A percentile compares a stretch with the other conserved stretches of the same genome.
Conservation (phyloP, 768 basidiomycete species). For the Chalciporus sphaerocephalus region DNA sequence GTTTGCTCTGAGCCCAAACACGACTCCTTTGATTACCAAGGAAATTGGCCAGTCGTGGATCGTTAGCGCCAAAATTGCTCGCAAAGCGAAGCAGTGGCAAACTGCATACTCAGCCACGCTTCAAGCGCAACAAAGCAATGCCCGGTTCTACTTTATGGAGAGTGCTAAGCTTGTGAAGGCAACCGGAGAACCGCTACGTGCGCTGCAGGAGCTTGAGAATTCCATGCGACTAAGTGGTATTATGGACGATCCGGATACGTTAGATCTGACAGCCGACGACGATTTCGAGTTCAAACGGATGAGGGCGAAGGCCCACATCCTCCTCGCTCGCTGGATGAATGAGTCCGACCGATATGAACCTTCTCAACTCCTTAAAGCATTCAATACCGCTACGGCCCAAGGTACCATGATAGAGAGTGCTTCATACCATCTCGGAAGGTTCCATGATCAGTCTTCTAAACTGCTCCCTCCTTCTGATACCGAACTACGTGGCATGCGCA, state of each 20-base stretch:
- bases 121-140: conserved; percentile 74
- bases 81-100: conserved; percentile 93
- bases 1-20: conserved; percentile 47
- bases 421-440: conserved; percentile 82
- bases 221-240: conserved; percentile 55
- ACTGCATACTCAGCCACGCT: conserved; percentile 95
- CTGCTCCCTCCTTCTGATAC: conserved; percentile 48
- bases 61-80: conserved; percentile 88
- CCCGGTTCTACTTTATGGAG: conserved; percentile 80
- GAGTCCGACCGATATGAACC: conserved; percentile 80
- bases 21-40: conserved; percentile 38
- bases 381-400: conserved; percentile 47
- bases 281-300: conserved; percentile 46
- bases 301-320: conserved; percentile 75
- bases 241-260: conserved; percentile 40
- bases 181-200: conserved; percentile 75
- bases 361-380: conserved; percentile 55
- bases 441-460: conserved; percentile 76
- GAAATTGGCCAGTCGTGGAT: conserved; percentile 88
- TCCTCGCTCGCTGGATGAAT: conserved; percentile 89
- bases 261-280: conserved; percentile 55
- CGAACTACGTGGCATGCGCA: conserved; percentile 53
- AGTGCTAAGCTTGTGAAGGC: conserved; percentile 82
- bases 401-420: conserved; percentile 73
- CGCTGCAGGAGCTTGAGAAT: conserved; percentile 82